phyloP scores from a whole-genome alignment of 257 asterid species.

The Handroanthus guayacan region DNA sequence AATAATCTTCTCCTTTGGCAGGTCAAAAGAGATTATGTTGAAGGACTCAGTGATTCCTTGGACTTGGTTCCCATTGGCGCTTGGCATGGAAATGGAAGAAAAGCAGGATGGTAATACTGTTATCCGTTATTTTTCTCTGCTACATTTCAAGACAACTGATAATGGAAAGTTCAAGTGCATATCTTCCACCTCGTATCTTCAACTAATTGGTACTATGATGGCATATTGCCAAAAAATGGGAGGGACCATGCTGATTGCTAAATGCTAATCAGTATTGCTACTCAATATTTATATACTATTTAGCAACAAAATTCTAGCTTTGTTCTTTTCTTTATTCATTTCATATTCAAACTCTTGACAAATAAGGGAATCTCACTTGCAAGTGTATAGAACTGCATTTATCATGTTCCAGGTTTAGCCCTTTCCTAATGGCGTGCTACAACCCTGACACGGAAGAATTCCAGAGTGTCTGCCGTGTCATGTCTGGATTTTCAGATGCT shows the following conservation, averaged over 20 bases:
- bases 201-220: neutral
- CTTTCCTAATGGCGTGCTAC: constrained; percentile 92
- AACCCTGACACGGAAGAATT: constrained; percentile 84
- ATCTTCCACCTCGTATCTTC: neutral
- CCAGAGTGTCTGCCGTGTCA: constrained; percentile 93
- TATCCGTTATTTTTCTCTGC: constrained; percentile 12
- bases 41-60: constrained; percentile 83
- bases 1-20: constrained; percentile 42
- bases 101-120: constrained; percentile 83
- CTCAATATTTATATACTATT: neutral
- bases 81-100: constrained; percentile 96
- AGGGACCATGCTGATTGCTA: neutral
- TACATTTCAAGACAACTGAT: constrained; percentile 1
- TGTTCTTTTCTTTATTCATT: too few relatives aligned
- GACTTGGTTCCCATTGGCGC: constrained; percentile 97
- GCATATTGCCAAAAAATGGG: neutral
- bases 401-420: constrained; percentile 75
- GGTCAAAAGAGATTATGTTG: constrained; percentile 90
- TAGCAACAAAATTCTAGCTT: neutral
- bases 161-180: neutral
- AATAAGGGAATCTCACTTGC: neutral
- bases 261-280: constrained; percentile 7
- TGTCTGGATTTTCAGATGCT: constrained; percentile 92
- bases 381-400: constrained; percentile 21
- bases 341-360: constrained; percentile 12